phyloP scores from a whole-genome alignment of 768 basidiomycete genomes.

The Paxillus involutus region DNA sequence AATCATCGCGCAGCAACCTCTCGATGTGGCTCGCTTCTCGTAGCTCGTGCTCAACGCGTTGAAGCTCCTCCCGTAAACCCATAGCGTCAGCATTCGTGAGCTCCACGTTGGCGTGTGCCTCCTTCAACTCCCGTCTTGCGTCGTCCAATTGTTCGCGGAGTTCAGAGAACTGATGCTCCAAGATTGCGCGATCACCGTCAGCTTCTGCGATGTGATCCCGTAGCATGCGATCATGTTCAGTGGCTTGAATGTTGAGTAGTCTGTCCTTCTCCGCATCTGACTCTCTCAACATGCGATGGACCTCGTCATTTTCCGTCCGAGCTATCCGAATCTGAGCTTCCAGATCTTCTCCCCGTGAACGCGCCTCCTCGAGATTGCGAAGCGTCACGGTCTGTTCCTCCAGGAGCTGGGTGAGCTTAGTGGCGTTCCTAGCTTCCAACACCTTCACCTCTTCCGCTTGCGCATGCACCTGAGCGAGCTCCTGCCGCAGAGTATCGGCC shows the following conservation, averaged over 20 bases:
- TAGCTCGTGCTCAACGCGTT: slow-evolving; percentile 68
- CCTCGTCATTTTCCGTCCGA: slow-evolving; percentile 66
- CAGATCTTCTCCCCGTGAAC: slow-evolving; percentile 69
- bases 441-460: slow-evolving; percentile 70
- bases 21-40: slow-evolving; percentile 67
- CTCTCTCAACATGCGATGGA: slow-evolving; percentile 62
- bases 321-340: slow-evolving; percentile 74
- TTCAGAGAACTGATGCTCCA: slow-evolving; percentile 85
- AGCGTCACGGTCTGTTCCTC: slow-evolving; percentile 77
- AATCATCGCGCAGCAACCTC: slow-evolving; percentile 68
- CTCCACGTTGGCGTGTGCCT: slow-evolving; percentile 58
- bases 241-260: slow-evolving; percentile 68
- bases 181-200: slow-evolving; percentile 88
- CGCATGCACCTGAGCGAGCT: slow-evolving; percentile 56
- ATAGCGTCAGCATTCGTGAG: slow-evolving; percentile 67
- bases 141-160: slow-evolving; percentile 62
- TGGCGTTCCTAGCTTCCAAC: slow-evolving; percentile 62
- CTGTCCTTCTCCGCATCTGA: slow-evolving; percentile 79
- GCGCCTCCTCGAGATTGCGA: slow-evolving; percentile 72
- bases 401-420: slow-evolving; percentile 62
- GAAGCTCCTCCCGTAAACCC: slow-evolving; percentile 71
- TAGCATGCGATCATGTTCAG: slow-evolving; percentile 63
- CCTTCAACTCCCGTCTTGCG: slow-evolving; percentile 61
- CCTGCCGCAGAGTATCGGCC: slow-evolving; percentile 60
- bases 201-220: slow-evolving; percentile 91